These are phyloP conservation scores for Silene latifolia DNA, from an alignment of 148 eudicot genomes.

Conservation along the genomic window DNA sequence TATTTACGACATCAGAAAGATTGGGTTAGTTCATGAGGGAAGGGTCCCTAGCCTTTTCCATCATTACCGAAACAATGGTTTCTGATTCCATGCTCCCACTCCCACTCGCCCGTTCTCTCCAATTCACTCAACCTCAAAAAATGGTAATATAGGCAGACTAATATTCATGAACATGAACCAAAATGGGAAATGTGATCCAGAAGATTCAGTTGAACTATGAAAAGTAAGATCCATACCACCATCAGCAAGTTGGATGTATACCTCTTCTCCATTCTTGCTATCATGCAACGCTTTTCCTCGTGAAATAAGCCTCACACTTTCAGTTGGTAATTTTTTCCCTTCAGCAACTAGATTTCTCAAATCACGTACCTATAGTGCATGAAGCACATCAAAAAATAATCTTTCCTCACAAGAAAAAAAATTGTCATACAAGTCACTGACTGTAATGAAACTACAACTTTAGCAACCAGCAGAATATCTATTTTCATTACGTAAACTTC, in stretches of 20 bases:
- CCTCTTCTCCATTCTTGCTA: constrained; percentile 46
- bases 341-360: constrained; percentile 67
- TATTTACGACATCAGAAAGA: too few relatives aligned
- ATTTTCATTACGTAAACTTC: too few relatives aligned
- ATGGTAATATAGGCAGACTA: neutral
- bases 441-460: neutral
- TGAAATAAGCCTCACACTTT: constrained; percentile 61
- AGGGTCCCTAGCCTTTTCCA: too few relatives aligned
- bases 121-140: neutral
- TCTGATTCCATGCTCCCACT: too few relatives aligned
- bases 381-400: neutral
- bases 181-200: neutral
- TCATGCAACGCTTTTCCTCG: constrained; percentile 71
- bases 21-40: too few relatives aligned
- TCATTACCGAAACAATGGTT: too few relatives aligned
- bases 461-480: neutral
- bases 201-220: neutral
- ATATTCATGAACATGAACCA: neutral
- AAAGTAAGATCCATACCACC: constrained; percentile 52
- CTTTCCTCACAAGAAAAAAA: neutral
- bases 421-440: neutral
- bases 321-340: constrained; percentile 40
- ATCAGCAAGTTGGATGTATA: constrained; percentile 42
- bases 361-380: constrained; percentile 47
- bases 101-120: too few relatives aligned